Evolutionary conservation across 768 basidiomycete species (phyloP).

Genomic region (Serendipita sp.): DNA sequence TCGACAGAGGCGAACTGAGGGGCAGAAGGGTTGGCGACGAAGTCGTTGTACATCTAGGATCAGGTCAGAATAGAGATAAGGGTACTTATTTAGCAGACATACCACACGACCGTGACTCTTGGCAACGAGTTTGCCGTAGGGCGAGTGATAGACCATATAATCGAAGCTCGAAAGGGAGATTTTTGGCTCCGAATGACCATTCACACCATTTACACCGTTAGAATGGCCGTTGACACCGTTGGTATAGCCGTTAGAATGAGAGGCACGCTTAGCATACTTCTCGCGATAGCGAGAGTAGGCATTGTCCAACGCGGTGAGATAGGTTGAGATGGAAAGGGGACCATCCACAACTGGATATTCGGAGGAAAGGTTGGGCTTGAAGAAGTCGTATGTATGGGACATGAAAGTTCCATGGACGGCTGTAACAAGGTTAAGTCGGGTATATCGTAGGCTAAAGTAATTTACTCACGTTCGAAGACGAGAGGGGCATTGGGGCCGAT

Average conservation of each 20-base stretch:
- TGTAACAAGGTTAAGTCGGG: slow-evolving; percentile 21
- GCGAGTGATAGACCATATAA: slow-evolving; percentile 91
- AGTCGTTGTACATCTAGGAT: slow-evolving; percentile 64
- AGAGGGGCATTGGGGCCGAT: slow-evolving; percentile 94
- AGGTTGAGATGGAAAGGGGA: slow-evolving; percentile 87
- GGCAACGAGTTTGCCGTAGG: slow-evolving; percentile 97
- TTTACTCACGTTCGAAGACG: slow-evolving; percentile 76
- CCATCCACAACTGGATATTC: slow-evolving; percentile 97
- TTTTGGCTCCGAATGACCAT: slow-evolving; percentile 20
- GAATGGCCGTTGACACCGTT: slow-evolving; percentile 25
- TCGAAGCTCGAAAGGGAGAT: slow-evolving; percentile 78
- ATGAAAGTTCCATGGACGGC: slow-evolving; percentile 94
- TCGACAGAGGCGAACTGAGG: slow-evolving; percentile 49
- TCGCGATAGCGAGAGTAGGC: slow-evolving; percentile 74
- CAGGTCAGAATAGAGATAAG: neutral
- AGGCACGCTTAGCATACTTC: slow-evolving; percentile 48
- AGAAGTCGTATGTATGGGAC: slow-evolving; percentile 97
- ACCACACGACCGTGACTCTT: slow-evolving; percentile 86
- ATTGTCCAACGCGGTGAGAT: slow-evolving; percentile 83
- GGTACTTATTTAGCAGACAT: slow-evolving; percentile 10
- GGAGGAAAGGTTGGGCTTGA: slow-evolving; percentile 91
- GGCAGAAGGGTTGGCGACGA: slow-evolving; percentile 55
- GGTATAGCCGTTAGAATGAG: slow-evolving; percentile 25
- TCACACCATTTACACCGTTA: slow-evolving; percentile 24
- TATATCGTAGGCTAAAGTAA: neutral